Evolutionary conservation across 768 basidiomycete genomes (phyloP), one percentile per base, ranked within the genome.

Genomic region (Calocybe gangraenosa): DNA sequence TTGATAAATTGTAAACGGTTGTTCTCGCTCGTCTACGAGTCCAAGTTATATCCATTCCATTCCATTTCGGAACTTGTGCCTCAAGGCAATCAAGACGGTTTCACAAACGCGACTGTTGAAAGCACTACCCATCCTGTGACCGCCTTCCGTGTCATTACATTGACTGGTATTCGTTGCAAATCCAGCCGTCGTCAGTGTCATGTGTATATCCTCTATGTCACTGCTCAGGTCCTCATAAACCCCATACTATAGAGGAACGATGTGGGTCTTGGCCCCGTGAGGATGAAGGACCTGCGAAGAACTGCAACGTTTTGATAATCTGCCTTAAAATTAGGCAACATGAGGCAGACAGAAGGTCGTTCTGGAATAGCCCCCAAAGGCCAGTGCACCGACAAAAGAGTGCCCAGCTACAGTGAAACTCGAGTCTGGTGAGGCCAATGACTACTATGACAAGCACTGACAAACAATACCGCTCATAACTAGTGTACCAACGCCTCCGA

Each of bases 231-330:
- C 37, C 44, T 31, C 19, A 15, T 31, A 45, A 45, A 31, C 36
- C 11, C 44, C 44, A 37, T 33, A 23, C 5, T 42, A 15, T 21
- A 6, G 25, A 30, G 30, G 15, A 13, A 32, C 42, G 18, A 23
- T 22, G 20, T 43, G 37, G 37, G 9, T 5, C 10, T 19, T 37
- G 36, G 43, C 37, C 44, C 30, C 28, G 44, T 45, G 44, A 37
- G 44, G 36, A 7, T 39, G 31, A 17, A 21, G 21, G 18, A 31
- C 20, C 13, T 28, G 44, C 28, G 44, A 45, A 44, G 37, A 38
- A 23, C n/a, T 30, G 35, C 37, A 39, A 45, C 37, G 36, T 38
- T 45, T 38, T 38, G 36, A 38, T 45, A 45, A 25, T 14, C 11
- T 14, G 13, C 15, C 44, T 21, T 44, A 36, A n/a, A 23, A 28